Percentiles rank a stretch among this genome's conserved stretches.
phyloP scores from a whole-genome alignment of 371 early-diverging fungal genomes.

The Mortierella sp. region DNA sequence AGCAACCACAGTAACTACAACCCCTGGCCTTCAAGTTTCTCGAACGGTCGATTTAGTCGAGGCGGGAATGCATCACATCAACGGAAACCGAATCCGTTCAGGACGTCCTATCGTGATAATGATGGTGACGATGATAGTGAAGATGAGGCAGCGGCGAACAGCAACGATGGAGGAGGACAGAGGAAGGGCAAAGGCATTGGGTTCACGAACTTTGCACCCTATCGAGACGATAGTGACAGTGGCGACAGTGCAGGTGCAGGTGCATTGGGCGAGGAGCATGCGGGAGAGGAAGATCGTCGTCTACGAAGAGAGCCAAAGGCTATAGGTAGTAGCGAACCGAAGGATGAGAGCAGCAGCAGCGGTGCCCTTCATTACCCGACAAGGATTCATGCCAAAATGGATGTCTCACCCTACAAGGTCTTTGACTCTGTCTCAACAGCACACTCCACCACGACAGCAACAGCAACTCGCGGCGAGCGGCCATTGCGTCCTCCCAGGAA shows the following conservation, averaged over 20 bases:
- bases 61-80: constrained; percentile 5
- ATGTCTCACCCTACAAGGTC: constrained; percentile 9
- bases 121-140: constrained; percentile 6
- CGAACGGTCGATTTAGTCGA: constrained; percentile 39
- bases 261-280: neutral
- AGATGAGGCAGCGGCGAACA: neutral
- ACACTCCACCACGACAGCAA: neutral
- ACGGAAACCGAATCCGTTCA: constrained; percentile 38
- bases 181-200: neutral
- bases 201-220: constrained; percentile 20
- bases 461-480: neutral
- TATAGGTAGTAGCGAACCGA: neutral
- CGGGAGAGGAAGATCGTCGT: neutral
- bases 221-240: constrained; percentile 23
- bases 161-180: neutral
- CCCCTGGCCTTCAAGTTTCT: constrained; percentile 42
- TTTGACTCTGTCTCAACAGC: constrained; percentile 1
- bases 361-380: constrained; percentile 11
- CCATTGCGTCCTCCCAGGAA: constrained; percentile 27
- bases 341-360: constrained; percentile 10
- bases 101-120: constrained; percentile 22
- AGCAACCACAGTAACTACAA: constrained; percentile 1
- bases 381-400: constrained; percentile 24
- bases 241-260: constrained; percentile 1
- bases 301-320: neutral